Percentiles rank a stretch among this genome's conserved stretches.
These are phyloP conservation scores for Pichia occidentalis DNA, from an alignment of 805 yeast genomes.

Conservation along the genomic window DNA sequence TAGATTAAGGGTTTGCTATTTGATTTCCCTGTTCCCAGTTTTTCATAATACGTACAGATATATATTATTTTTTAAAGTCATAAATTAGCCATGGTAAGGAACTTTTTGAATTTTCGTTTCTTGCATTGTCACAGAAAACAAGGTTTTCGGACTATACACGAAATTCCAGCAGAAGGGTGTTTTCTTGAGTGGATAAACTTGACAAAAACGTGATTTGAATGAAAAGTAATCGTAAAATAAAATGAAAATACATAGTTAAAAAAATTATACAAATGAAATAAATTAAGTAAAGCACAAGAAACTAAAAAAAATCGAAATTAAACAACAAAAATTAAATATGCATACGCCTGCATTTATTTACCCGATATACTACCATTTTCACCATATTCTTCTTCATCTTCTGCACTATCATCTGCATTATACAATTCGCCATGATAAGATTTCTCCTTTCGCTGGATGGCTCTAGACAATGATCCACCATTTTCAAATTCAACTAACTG, in stretches of 20 bases:
- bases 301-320: background rate
- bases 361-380: background rate
- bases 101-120: no score
- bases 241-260: background rate
- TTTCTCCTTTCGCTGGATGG: constrained; percentile 7
- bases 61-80: background rate
- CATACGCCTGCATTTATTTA: no score
- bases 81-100: no score
- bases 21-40: background rate
- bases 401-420: constrained; percentile 1
- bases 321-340: background rate
- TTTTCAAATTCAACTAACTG: constrained; percentile 14
- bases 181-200: no score
- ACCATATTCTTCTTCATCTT: background rate
- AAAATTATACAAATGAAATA: background rate
- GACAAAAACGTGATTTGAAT: no score
- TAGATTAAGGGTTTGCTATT: constrained; percentile 3
- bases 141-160: no score
- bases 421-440: constrained; percentile 12
- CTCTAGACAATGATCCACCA: constrained; percentile 7
- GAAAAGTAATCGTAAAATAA: background rate
- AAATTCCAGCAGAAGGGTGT: no score
- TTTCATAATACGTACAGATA: no score
- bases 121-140: no score
- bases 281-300: no score